Evolutionary conservation across 2,329 filamentous ascomycete genomes (phyloP), one percentile per base, ranked within the genome.

Genomic region (Salinomyces thailandicus): DNA sequence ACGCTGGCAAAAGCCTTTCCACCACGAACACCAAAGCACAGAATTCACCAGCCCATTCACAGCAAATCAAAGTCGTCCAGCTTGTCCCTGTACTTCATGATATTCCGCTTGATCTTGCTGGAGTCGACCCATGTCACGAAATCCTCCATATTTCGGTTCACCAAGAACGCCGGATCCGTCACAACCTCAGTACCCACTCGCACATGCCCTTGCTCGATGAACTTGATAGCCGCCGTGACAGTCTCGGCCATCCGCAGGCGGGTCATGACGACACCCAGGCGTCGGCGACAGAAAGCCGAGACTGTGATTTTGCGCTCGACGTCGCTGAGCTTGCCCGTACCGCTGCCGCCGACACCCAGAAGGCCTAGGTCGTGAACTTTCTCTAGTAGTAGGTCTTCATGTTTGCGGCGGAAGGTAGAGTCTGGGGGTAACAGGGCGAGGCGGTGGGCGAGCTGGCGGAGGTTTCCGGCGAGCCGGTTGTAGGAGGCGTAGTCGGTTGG

Each of bases 81-180:
- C 68, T 93, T 85, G 62, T 95, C 86, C 51, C 85, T 77, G 60
- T 95, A 96, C 63, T 84, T 85, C 75, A 94, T 79, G 46, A 95
- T 93, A 58, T 86, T 91, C 57, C 82, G 75, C 80, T 93, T 94
- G 61, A 96, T 87, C 81, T 95, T 95, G 62, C 85, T 93, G 42
- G 85, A 85, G 53, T 93, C 84, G 7, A 89, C 81, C 89, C 89
- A 96, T 0, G 89, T 95, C 13, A 96, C 82, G 59, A 93, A 94
- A 63, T 96, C 89, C 64, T 96, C 89, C 73, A 93, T 85, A 43
- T 77, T 83, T 47, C 87, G 64, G 32, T 20, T 20, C 5, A 24
- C 5, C 5, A 11, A 11, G 11, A 22, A 8, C 28, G 39, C 47
- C 18, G 86, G 79, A 58, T 96, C 89, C 2, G 84, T 93, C 17